These are phyloP conservation scores for Blastocystis sp. DNA, from an alignment of 352 stramenopile species.

Conservation along the genomic window DNA sequence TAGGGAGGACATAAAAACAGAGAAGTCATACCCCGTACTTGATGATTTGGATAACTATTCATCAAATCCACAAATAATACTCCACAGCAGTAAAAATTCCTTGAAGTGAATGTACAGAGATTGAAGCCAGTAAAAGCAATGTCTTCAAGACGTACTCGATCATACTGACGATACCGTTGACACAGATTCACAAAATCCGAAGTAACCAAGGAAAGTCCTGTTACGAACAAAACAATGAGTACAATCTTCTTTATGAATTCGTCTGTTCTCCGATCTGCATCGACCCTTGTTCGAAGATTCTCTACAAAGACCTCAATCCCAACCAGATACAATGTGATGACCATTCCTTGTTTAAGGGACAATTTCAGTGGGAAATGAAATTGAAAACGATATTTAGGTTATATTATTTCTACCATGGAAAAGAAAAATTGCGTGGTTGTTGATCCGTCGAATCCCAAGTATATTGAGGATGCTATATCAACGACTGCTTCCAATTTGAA, in stretches of 20 bases:
- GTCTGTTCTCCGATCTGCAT: not conserved
- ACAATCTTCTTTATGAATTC: not conserved
- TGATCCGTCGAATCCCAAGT: constrained; percentile 10
- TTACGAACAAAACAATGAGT: not conserved
- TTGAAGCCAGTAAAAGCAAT: constrained; percentile 23
- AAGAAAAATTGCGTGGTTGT: constrained; percentile 35
- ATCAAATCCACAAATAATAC: not conserved
- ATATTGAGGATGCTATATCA: constrained; percentile 24
- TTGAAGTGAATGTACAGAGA: constrained; percentile 52
- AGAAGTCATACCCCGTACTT: constrained; percentile 47
- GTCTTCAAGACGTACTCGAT: constrained; percentile 44
- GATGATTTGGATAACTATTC: constrained; percentile 45
- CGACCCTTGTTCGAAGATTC: not conserved
- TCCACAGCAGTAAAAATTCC: constrained; percentile 52
- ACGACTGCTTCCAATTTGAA: constrained; percentile 6
- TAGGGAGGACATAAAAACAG: constrained; percentile 66
- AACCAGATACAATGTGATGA: constrained; percentile 58
- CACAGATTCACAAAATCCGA: not conserved
- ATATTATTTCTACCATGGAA: constrained; percentile 35
- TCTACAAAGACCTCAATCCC: not conserved
- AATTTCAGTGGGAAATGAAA: not conserved
- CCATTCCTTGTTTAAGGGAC: constrained; percentile 42
- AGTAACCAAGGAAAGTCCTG: not conserved
- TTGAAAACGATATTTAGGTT: not conserved
- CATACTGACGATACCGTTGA: not conserved